Evolutionary conservation across 78 protist genomes (phyloP), one percentile per base, ranked within the genome.

Genomic region (Guillardia theta): DNA sequence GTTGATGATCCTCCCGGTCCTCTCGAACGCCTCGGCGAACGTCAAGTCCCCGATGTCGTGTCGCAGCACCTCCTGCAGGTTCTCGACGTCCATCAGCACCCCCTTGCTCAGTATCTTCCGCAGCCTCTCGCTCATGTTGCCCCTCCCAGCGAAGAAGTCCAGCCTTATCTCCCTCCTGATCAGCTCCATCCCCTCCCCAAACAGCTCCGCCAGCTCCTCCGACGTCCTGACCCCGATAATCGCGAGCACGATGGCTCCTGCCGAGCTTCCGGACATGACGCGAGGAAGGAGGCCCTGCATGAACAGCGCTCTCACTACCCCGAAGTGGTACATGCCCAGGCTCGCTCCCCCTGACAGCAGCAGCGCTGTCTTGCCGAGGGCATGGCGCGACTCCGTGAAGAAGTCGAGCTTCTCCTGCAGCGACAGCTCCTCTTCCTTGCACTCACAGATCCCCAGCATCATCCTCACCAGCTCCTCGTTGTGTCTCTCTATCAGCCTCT

Each of bases 241-340:
- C 48, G 97, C 88, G 8, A 94, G 94, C 22, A 96, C 83, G 24
- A 96, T 53, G 4, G 97, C 41, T 1, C 97, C 97, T 18, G 92
- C 95, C 36, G 95, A 90, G 36, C 95, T 92, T 41, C 97, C 97
- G 0, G 93, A 96, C 15, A 96, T 92, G 12, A 96, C 92, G 37
- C 54, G 47, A 41, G 95, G 95, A 24, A 94, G 95, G 47, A 39
- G 0, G 36, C 43, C 8, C 6, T 37, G 64, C 15, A 18, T 27
- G 92, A 62, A 5, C 33, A 94, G 95, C 44, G 88, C 93, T 10
- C 33, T 58, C 64, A 94, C 8, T 22, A 92, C 77, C 45, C 94
- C 94, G 64, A 62, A 64, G 62, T 92, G 94, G 62, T 64, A 92
- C 39, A 30, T 37, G 88, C 88, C 95, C 24, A 88, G 24, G 45